Evolutionary conservation across 495 filamentous ascomycete genomes (phyloP), one percentile per base, ranked within the genome.

Genomic region (Daldinia childiae): DNA sequence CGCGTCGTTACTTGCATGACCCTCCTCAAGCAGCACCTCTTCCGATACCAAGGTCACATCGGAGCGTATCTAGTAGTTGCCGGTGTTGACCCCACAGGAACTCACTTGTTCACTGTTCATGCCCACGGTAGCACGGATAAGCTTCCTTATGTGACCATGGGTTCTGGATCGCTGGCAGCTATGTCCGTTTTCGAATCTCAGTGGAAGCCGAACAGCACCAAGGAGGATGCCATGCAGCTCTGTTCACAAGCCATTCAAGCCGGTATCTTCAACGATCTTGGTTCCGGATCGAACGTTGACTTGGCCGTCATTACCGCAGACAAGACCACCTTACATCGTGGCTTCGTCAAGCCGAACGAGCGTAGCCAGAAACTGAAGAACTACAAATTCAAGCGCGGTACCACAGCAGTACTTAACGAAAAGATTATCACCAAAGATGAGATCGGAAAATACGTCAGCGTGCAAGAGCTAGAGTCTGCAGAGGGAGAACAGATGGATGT

Each of bases 1-100:
- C 92, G 96, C 69, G 96, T 99, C 64, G 94, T 97, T 63, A 99
- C 96, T 50, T 97, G 93, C 86, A 99, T 99, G 96, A 99, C 96
- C 12, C 91, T 99, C 85, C 91, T 99, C 56, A 99, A 99, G 86
- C 96, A 99, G 81, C 95, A 98, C 82, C 91, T 99, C 66, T 99
- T 98, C 91, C 90, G 92, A 68, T 91, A 99, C 85, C 94, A 99
- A 79, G 96, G 96, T 61, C 89, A 99, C 84, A 97, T 99, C 70
- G 96, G 96, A 66, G 96, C 96, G 45, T 99, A 99, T 82, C 89
- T 99, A 45, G 96, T 99, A 17, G 94, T 99, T 55, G 96, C 96
- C 3, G 96, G 96, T 65, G 94, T 97, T 64, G 96, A 99, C 81
- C 95, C 96, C 9, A 99, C 96, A 6, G 96, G 96, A 66, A 88